These are phyloP conservation scores for Penstemon newberryi DNA, from an alignment of 257 asterid genomes.

Conservation along the genomic window DNA sequence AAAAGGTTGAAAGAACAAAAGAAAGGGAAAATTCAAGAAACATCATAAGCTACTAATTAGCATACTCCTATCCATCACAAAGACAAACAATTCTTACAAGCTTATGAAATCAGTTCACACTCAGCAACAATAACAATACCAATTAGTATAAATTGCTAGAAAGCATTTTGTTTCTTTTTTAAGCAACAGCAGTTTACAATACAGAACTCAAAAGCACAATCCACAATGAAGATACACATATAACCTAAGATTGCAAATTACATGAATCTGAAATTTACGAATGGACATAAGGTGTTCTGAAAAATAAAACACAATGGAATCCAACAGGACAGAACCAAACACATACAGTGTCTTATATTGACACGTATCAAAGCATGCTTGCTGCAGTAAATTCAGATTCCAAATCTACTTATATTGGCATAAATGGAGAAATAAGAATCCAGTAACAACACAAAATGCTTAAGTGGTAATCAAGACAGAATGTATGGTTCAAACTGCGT, in stretches of 20 bases:
- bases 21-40: no score
- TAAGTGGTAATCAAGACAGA: not conserved
- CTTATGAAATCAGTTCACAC: no score
- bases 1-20: no score
- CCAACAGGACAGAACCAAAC: not conserved
- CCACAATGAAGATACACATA: not conserved
- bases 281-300: not conserved
- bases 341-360: not conserved
- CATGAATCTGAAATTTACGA: not conserved
- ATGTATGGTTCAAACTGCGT: not conserved
- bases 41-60: no score
- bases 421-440: not conserved
- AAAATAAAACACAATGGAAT: not conserved
- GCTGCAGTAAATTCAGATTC: not conserved
- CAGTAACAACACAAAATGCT: not conserved
- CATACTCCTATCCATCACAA: no score
- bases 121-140: no score
- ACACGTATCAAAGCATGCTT: not conserved
- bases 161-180: no score
- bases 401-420: not conserved
- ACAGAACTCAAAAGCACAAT: not conserved
- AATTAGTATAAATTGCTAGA: not conserved
- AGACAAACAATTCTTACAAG: no score
- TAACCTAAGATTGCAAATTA: not conserved
- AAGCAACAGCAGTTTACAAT: not conserved